Evolutionary conservation across 2,329 filamentous ascomycete genomes (phyloP), one percentile per base, ranked within the genome.

Genomic region (Pseudocercospora musae): DNA sequence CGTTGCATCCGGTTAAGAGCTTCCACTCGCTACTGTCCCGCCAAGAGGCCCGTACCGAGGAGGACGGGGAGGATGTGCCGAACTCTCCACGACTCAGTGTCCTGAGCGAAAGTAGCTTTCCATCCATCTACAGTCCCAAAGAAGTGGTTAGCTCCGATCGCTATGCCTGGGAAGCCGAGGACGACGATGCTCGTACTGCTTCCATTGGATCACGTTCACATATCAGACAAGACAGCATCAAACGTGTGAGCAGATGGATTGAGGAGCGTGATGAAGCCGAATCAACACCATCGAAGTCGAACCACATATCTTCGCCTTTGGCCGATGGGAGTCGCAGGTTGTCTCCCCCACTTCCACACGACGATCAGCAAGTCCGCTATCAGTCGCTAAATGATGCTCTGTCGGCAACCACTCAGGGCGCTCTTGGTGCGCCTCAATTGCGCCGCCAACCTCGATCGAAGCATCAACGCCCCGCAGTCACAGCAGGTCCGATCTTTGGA

Each of bases 91-190:
- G 72, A 15, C 66, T 77, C 25, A 77, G 75, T 56, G 70, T 71
- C 6, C 62, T 77, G 53, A 77, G 75, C 60, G 73, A 77, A 60
- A 75, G 73, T 64, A 77, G 75, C 68, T 76, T 77, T 57, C 71
- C 72, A 5, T 75, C 71, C 21, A 69, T 76, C 29, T 77, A 77
- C 68, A 73, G 72, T 52, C 69, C 72, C 25, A 70, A 71, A 60
- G 66, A 70, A 52, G 33, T 58, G 3, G 48, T 55, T 10, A 73
- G 69, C 48, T 71, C 69, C 8, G 71, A 73, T 18, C 64, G 62
- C 20, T 71, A 66, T 53, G 67, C 62, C 3, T 73, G 72, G 72
- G 73, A 75, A 61, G 65, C 52, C 10, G 67, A 63, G 20, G 65
- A 68, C 5, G 66, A 69, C 2, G 62, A 64, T 25, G 37, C 49